Conservation (phyloP, 164 flowering plant genomes). For the Magnolia kwangsiensis region DNA sequence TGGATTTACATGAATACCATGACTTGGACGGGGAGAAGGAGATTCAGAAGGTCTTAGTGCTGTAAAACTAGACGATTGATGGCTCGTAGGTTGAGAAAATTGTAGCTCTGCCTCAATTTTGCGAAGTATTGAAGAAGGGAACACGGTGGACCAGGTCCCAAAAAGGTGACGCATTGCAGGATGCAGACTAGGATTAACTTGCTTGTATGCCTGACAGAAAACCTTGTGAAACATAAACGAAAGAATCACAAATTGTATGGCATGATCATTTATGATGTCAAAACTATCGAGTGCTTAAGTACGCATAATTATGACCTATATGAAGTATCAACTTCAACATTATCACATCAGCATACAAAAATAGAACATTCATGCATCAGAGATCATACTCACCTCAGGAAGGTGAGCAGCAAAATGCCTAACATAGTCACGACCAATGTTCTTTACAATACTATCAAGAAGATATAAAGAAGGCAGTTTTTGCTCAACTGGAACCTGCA, state of each 20-base stretch:
- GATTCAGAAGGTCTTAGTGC: conserved; percentile 60
- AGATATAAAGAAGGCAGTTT: conserved; percentile 89
- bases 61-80: conserved; percentile 40
- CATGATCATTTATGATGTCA: neutral
- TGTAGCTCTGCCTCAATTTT: conserved; percentile 63
- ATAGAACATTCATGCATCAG: neutral
- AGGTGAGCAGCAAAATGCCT: conserved; percentile 68
- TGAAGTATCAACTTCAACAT: neutral
- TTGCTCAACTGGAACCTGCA: conserved; percentile 78
- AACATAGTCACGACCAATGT: conserved; percentile 75
- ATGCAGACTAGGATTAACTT: conserved; percentile 57
- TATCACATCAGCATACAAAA: too few relatives aligned
- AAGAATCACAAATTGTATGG: neutral
- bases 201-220: conserved; percentile 79
- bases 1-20: conserved; percentile 97
- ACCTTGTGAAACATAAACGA: conserved; percentile 42
- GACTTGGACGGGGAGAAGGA: conserved; percentile 57
- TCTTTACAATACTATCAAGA: conserved; percentile 91
- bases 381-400: conserved; percentile 64
- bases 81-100: conserved; percentile 40
- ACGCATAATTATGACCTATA: neutral
- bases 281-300: neutral
- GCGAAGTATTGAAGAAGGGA: conserved; percentile 60
- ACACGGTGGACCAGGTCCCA: conserved; percentile 87
- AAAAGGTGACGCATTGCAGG: conserved; percentile 86